Evolutionary conservation across 805 yeast genomes (phyloP).

Genomic region (Millerago galiae): DNA sequence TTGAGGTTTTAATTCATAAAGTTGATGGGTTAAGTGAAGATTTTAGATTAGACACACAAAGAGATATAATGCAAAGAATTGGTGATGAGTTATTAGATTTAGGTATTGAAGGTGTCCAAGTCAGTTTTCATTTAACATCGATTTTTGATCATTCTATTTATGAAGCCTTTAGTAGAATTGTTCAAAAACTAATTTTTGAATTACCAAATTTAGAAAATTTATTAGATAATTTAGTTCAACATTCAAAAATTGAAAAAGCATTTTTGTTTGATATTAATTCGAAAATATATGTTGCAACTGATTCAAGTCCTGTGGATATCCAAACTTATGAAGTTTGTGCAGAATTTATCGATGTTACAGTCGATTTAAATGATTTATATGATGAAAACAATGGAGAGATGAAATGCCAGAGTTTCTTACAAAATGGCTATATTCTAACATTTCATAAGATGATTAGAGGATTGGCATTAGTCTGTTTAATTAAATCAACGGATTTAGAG

Average conservation of each 20-base stretch:
- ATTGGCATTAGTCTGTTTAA: slow-evolving; percentile 81
- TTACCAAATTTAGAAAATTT: slow-evolving; percentile 82
- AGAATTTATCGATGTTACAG: slow-evolving; percentile 90
- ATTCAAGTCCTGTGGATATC: slow-evolving; percentile 90
- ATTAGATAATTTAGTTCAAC: slow-evolving; percentile 82
- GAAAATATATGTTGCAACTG: slow-evolving; percentile 93
- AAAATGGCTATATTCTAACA: slow-evolving; percentile 79
- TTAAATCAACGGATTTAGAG: slow-evolving; percentile 45
- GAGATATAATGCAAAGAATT: slow-evolving; percentile 94
- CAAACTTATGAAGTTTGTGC: slow-evolving; percentile 96
- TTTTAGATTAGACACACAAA: slow-evolving; percentile 86
- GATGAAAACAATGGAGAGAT: slow-evolving; percentile 33
- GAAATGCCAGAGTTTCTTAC: slow-evolving; percentile 67
- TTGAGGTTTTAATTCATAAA: slow-evolving; percentile 91
- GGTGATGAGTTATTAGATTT: slow-evolving; percentile 88
- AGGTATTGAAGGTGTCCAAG: slow-evolving; percentile 87
- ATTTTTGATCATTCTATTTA: slow-evolving; percentile 94
- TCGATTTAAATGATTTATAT: slow-evolving; percentile 76
- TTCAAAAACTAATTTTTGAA: slow-evolving; percentile 86
- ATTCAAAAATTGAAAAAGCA: slow-evolving; percentile 87
- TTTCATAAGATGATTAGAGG: slow-evolving; percentile 91
- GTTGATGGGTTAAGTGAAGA: slow-evolving; percentile 91
- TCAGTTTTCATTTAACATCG: slow-evolving; percentile 85
- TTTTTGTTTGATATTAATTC: slow-evolving; percentile 88
- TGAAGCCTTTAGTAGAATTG: slow-evolving; percentile 90